phyloP scores from a whole-genome alignment of 331 rosid species.

The Phaseolus coccineus region DNA sequence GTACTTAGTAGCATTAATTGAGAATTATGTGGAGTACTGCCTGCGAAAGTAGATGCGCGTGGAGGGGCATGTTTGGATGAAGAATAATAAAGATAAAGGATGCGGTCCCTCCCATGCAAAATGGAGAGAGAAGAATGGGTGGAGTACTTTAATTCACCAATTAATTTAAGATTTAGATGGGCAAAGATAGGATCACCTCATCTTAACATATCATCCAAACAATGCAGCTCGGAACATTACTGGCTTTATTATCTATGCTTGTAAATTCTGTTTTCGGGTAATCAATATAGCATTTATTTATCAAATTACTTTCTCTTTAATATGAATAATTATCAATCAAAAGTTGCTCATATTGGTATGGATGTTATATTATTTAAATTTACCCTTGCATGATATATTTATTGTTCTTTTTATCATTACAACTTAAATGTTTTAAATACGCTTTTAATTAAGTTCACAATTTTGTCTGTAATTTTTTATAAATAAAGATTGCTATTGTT shows the following conservation, averaged over 20 bases:
- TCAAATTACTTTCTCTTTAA: too few relatives aligned
- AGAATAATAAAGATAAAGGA: slow-evolving; percentile 43
- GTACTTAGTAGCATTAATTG: neutral
- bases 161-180: slow-evolving; percentile 70
- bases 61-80: slow-evolving; percentile 44
- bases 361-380: too few relatives aligned
- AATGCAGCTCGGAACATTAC: neutral
- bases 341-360: too few relatives aligned
- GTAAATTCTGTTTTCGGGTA: too few relatives aligned
- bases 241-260: too few relatives aligned
- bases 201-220: slow-evolving; percentile 42
- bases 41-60: slow-evolving; percentile 48
- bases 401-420: neutral
- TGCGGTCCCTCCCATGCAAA: slow-evolving; percentile 76
- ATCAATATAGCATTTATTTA: too few relatives aligned
- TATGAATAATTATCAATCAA: too few relatives aligned
- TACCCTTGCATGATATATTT: neutral
- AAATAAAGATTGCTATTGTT: neutral
- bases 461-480: neutral
- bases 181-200: slow-evolving; percentile 82
- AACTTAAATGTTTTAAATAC: neutral
- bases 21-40: neutral
- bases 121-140: slow-evolving; percentile 58
- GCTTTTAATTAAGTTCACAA: neutral
- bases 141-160: slow-evolving; percentile 69